Base-by-base conservation (phyloP, 2,329 filamentous ascomycete genomes). In the Neonectria magnoliae region DNA sequence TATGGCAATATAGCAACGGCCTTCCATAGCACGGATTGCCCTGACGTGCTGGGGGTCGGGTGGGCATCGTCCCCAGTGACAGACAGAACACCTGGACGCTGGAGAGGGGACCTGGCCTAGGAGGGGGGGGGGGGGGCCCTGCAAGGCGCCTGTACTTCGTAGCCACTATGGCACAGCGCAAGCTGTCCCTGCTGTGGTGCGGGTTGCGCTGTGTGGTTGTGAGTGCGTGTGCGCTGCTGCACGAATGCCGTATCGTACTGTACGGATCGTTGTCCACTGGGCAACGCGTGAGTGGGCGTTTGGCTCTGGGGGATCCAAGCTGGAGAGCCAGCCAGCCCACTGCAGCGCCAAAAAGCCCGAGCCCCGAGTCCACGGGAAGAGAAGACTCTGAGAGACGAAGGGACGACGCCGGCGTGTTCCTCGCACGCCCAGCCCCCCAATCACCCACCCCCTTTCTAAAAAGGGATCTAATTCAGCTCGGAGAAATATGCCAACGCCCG, bases 381-480 rank as follows among this genome's bases (percentile, higher is more conserved):
- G 29, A 14, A 16, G 5, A 25, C 25, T 25, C 25, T 5, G 25
- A 25, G 29, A 50, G 47, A 25, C 20, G 27, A 13, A 31, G n/a
- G 27, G 2, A 33, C 27, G n/a, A 51, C n/a, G 44, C 8, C 47
- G 18, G 18, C 47, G n/a, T 31, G 29, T n/a, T 29, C 27, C 33
- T 22, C 20, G 18, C 38, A n/a, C 25, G 8, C 27, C 47, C 47
- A 50, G 14, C 14, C 31, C 4, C 38, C 22, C 22, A 25, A 20
- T 9, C 38, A 33, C 25, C 22, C 38, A 42, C 53, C 53, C 41
- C 27, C 45, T 25, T 5, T 25, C 25, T 47, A 22, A 42, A 51
- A 33, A 58, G 55, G 65, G 61, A 71, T 70, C 68, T 70, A 63
- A 73, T 71, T 66, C 52, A 61, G 56, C 57, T 71, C 65, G 70